Percentiles rank a stretch among this genome's conserved stretches.
Evolutionary conservation across 176 grass and related monocot genomes (phyloP).

Genomic region (Alopecurus myosuroides): DNA sequence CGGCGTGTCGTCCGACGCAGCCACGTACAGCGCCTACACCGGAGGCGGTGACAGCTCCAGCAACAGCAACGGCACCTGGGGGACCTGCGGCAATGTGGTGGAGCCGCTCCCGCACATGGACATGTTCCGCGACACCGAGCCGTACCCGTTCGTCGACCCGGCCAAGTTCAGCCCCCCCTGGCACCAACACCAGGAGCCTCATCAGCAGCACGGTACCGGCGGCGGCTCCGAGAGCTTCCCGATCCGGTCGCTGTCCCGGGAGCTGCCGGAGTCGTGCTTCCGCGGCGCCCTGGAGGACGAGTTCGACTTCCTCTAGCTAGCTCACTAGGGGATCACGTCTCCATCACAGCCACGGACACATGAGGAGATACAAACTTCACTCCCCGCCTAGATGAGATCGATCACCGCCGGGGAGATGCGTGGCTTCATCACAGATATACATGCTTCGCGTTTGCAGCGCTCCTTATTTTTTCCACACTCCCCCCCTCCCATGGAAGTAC

Average conservation of each 20-base stretch:
- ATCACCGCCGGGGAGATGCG: conserved; percentile 13
- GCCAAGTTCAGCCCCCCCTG: conserved; percentile 46
- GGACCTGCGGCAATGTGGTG: conserved; percentile 49
- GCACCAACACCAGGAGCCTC: conserved; percentile 28
- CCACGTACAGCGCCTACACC: conserved; percentile 38
- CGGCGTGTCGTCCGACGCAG: conserved; percentile 28
- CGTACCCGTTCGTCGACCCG: conserved; percentile 51
- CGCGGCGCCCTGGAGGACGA: conserved; percentile 49
- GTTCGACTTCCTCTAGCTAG: conserved; percentile 59
- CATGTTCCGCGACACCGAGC: conserved; percentile 37
- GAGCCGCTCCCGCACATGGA: conserved; percentile 50
- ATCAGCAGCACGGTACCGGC: neutral
- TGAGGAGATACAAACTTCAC: neutral
- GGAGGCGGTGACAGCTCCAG: conserved; percentile 61
- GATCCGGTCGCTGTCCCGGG: conserved; percentile 42
- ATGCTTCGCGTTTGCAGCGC: neutral
- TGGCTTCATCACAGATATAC: neutral
- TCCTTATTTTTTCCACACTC: neutral
- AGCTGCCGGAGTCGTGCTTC: conserved; percentile 47
- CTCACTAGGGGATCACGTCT: neutral
- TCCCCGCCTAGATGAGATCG: conserved; percentile 29
- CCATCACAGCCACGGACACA: neutral
- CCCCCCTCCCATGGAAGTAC: neutral
- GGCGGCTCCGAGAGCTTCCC: conserved; percentile 1
- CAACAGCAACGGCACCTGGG: conserved; percentile 53